phyloP scores from a whole-genome alignment of 2,329 filamentous ascomycete species.

The Tolypocladium album region DNA sequence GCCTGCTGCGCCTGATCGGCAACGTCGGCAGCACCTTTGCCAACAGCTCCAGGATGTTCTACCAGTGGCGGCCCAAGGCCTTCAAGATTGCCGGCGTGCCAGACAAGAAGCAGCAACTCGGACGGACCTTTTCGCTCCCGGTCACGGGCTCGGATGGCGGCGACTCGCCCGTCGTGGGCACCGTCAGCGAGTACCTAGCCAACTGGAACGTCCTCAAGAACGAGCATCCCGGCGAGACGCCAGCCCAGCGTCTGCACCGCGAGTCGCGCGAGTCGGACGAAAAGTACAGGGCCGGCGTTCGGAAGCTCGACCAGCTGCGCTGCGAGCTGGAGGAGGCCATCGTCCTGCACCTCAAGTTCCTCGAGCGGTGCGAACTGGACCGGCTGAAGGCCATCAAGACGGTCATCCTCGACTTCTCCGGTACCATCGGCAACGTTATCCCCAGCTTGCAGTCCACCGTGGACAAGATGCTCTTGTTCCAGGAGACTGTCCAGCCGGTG shows the following conservation, averaged over 20 bases:
- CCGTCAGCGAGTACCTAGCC: constrained; percentile 79
- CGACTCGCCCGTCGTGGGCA: constrained; percentile 72
- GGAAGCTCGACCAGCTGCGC: constrained; percentile 78
- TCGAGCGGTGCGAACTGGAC: constrained; percentile 95
- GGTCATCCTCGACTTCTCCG: constrained; percentile 93
- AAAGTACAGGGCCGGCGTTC: constrained; percentile 79
- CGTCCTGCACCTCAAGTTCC: constrained; percentile 82
- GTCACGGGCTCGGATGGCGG: constrained; percentile 42
- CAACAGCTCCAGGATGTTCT: constrained; percentile 94
- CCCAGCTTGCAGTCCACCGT: constrained; percentile 91
- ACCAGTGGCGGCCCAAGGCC: constrained; percentile 90
- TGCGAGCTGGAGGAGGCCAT: constrained; percentile 96
- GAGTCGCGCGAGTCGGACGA: constrained; percentile 89
- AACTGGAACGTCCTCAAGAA: constrained; percentile 84
- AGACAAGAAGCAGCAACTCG: constrained; percentile 69
- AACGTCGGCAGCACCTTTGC: constrained; percentile 94
- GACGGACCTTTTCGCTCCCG: constrained; percentile 64
- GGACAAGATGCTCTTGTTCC: constrained; percentile 98
- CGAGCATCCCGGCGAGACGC: constrained; percentile 86
- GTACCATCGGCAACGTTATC: constrained; percentile 94
- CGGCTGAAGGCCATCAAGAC: constrained; percentile 96
- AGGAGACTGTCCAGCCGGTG: constrained; percentile 92
- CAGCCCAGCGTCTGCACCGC: constrained; percentile 71
- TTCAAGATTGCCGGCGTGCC: constrained; percentile 82
- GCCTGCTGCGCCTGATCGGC: constrained; percentile 81